Evolutionary conservation across 2,329 filamentous ascomycete species (phyloP).

Genomic region (Zymoseptoria passerinii): DNA sequence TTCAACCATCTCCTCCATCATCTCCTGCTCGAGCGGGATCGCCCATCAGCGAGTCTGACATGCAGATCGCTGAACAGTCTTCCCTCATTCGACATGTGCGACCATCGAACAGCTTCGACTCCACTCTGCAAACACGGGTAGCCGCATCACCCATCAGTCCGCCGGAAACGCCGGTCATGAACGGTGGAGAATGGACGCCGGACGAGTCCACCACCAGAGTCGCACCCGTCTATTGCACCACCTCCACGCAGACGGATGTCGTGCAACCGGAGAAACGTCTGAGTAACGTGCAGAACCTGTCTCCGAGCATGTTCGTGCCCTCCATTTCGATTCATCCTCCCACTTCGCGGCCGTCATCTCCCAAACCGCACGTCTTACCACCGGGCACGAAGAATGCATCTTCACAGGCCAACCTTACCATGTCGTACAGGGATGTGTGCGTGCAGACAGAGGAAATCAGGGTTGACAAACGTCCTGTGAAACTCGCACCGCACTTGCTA

Average conservation of each 20-base stretch:
- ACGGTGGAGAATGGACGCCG: slow-evolving; percentile 18
- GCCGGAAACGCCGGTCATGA: slow-evolving; percentile 53
- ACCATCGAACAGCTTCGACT: background rate
- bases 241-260: slow-evolving; percentile 29
- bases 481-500: slow-evolving; percentile 67
- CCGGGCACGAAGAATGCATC: slow-evolving; percentile 72
- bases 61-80: slow-evolving; percentile 5
- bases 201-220: slow-evolving; percentile 12
- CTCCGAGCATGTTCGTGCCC: slow-evolving; percentile 40
- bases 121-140: slow-evolving; percentile 3
- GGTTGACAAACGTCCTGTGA: slow-evolving; percentile 67
- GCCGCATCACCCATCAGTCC: slow-evolving; percentile 47
- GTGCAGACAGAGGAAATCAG: slow-evolving; percentile 89
- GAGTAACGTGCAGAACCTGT: slow-evolving; percentile 22
- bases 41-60: slow-evolving; percentile 3
- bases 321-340: slow-evolving; percentile 90
- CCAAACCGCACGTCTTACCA: slow-evolving; percentile 67
- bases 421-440: slow-evolving; percentile 45
- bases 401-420: slow-evolving; percentile 62
- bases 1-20: slow-evolving; percentile 75
- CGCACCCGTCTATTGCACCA: slow-evolving; percentile 21
- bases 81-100: background rate
- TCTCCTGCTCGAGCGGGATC: slow-evolving; percentile 50
- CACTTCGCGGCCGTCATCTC: slow-evolving; percentile 71
- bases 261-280: slow-evolving; percentile 20